phyloP scores from a whole-genome alignment of 78 protist species.

The Polysphondylium violaceum region DNA sequence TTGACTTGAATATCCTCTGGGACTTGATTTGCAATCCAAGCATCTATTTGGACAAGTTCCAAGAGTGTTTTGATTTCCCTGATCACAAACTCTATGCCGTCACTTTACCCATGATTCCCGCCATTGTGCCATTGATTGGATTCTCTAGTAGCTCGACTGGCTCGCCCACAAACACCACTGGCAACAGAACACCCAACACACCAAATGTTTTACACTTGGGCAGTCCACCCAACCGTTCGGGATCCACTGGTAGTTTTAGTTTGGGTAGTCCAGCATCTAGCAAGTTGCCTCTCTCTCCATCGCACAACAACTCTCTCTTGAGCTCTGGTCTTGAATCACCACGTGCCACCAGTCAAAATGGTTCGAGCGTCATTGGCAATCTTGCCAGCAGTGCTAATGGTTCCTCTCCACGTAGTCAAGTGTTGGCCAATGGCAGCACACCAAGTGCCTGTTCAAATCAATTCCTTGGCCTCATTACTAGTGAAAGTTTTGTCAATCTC shows the following conservation, averaged over 20 bases:
- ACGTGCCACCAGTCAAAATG: constrained; percentile 17
- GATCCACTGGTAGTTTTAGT: constrained; percentile 50
- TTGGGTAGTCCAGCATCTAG: constrained; percentile 6
- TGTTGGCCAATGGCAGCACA: not conserved
- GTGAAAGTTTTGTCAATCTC: constrained; percentile 35
- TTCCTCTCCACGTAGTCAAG: not conserved
- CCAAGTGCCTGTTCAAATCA: not conserved
- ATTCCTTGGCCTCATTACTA: constrained; percentile 7
- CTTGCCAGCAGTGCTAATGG: not conserved
- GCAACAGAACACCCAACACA: constrained; percentile 6
- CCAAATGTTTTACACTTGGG: constrained; percentile 21
- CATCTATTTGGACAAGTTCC: constrained; percentile 29
- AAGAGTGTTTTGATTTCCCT: constrained; percentile 44
- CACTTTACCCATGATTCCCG: not conserved
- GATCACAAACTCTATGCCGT: not conserved
- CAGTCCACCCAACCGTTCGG: constrained; percentile 52
- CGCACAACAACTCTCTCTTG: not conserved
- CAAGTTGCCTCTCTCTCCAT: constrained; percentile 17
- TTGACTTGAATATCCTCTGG: constrained; percentile 20
- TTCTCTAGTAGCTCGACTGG: not conserved
- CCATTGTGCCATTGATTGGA: not conserved
- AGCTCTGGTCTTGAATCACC: constrained; percentile 58
- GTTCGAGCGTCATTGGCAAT: not conserved
- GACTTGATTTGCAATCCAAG: not conserved
- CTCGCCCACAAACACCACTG: constrained; percentile 32